Base-by-base conservation (phyloP, 805 yeast genomes). In the Metschnikowia anglica region DNA sequence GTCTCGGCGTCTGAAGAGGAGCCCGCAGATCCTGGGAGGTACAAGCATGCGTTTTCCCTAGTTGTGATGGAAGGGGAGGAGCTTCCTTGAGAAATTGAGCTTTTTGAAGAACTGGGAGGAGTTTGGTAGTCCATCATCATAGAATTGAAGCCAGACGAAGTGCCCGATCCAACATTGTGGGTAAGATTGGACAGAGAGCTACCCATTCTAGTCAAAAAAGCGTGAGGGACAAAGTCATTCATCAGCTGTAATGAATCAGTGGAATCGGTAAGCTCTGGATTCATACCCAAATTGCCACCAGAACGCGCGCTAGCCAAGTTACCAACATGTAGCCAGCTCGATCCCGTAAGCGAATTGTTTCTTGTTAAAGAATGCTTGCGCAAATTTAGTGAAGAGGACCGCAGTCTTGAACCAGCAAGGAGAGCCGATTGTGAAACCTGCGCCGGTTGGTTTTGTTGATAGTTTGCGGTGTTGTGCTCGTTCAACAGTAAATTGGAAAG, bases 281-380 rank as follows among this genome's bases (percentile, higher is more conserved):
- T 48, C 37, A 37, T 31, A 29, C 41, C 41, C 32, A 48, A 46
- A 12, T 51, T 45, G 19, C 37, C 42, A 15, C 48, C 44, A n/a
- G 62, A 55, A 42, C 68, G 61, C 11, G 63, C 58, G 40, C 58
- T 63, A 47, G 58, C 61, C 44, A 70, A 58, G 49, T 70, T 70
- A 4, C 76, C 76, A 29, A 70, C 68, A 54, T 70, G 76, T 34
- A 70, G 58, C 76, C 74, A 70, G 46, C 60, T 67, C 46, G 58
- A 58, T 23, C 60, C 61, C 33, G 55, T 55, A 38, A 56, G 58
- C 9, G 73, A 66, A 49, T 68, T 68, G 48, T 69, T 70, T 49
- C 75, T 56, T 1, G 74, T 68, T 35, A 70, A 62, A 10, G 73
- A 67, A 48, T 70, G 75, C 48, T 69, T 70, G 35, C 75, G 58